Evolutionary conservation across 164 flowering plant genomes (phyloP), one percentile per base, ranked within the genome.

Genomic region (Magnolia officinalis): DNA sequence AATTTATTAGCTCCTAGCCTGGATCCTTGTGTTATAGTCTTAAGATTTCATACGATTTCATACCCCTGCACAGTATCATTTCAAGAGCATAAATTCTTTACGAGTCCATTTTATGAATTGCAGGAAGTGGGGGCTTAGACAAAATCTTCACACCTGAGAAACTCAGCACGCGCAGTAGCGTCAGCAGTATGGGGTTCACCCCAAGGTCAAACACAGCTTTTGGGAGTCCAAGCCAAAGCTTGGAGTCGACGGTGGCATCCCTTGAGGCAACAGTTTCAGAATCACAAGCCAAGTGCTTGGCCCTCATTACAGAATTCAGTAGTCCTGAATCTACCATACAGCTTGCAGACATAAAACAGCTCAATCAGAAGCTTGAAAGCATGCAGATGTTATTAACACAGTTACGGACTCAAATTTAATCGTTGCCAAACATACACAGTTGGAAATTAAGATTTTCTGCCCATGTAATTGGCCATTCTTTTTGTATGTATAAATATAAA

Each of bases 91-190:
- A 37, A 37, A 37, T 37, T 37, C 45, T 3, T 37, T 37, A 37
- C 0, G 6, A 37, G 45, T 37, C 45, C 45, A 37, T 37, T 37
- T 37, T 37, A 37, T 2, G 45, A 37, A 37, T 80, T 88, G 86
- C 92, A 95, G 99, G 99, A 78, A 89, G 80, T 65, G 92, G 88
- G 55, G 84, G 98, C 45, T 80, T 93, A 75, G 98, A 91, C 79
- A 90, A 85, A 76, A 87, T 95, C 58, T 88, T 93, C 72, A 79
- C 86, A 67, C 88, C 92, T 0, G 85, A 85, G 13, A 88, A 82
- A 74, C 80, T 79, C 10, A 90, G 90, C 80, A 77, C 86, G 67
- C 87, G 74, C 8, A 79, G 82, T 68, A 82, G 87, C 74, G 67
- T 74, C 23, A 29, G 75, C 75, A 87, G 84, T 71, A 24, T 77